phyloP scores from a whole-genome alignment of 345 rosid species.

The Arabidopsis arenosa region DNA sequence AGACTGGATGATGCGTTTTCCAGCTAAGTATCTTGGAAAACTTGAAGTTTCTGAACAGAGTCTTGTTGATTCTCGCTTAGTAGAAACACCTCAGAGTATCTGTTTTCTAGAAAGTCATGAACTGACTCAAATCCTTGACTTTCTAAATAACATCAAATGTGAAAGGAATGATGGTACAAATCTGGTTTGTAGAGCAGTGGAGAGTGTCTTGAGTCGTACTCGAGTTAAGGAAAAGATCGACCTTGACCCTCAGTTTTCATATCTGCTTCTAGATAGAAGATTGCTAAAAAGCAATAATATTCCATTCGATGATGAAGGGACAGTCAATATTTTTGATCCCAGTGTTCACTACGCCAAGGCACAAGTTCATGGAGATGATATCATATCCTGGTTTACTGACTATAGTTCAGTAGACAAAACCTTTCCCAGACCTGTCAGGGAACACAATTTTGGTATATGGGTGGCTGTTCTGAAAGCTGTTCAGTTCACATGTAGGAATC shows the following conservation, averaged over 20 bases:
- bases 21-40: neutral
- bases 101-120: slow-evolving; percentile 33
- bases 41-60: slow-evolving; percentile 27
- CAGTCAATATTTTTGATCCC: slow-evolving; percentile 8
- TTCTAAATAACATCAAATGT: slow-evolving; percentile 7
- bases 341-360: slow-evolving; percentile 25
- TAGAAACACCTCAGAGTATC: slow-evolving; percentile 35
- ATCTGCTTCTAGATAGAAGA: slow-evolving; percentile 37
- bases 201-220: neutral
- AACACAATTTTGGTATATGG: slow-evolving; percentile 35
- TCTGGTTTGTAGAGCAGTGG: slow-evolving; percentile 23
- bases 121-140: slow-evolving; percentile 24
- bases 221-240: slow-evolving; percentile 33
- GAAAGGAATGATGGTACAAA: slow-evolving; percentile 34
- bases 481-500: slow-evolving; percentile 28
- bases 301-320: slow-evolving; percentile 29
- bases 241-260: slow-evolving; percentile 26
- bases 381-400: slow-evolving; percentile 39
- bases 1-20: slow-evolving; percentile 27
- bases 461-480: slow-evolving; percentile 36
- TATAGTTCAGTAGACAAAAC: slow-evolving; percentile 13
- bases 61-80: neutral
- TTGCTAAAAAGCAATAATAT: slow-evolving; percentile 4
- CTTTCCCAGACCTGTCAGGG: slow-evolving; percentile 26
- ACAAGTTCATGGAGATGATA: slow-evolving; percentile 29